A percentile compares a stretch with the other conserved stretches of the same genome.
These are phyloP conservation scores for Filobasidium floriforme DNA, from an alignment of 768 basidiomycete species.

Conservation along the genomic window DNA sequence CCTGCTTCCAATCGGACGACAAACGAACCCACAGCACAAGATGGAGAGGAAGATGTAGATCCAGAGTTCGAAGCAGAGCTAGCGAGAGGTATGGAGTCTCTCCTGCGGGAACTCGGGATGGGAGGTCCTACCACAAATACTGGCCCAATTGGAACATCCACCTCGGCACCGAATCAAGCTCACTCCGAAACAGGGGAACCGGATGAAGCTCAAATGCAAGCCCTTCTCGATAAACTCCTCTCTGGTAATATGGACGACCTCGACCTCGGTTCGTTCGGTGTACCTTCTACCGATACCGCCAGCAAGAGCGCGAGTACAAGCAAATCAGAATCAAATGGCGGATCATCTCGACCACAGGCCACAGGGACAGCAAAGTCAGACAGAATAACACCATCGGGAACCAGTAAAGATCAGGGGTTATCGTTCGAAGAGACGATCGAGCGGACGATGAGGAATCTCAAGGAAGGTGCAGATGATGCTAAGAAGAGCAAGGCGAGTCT, in stretches of 20 bases:
- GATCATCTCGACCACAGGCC: no score
- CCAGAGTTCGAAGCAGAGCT: conserved; percentile 40
- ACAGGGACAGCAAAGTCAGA: conserved; percentile 1
- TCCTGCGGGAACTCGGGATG: conserved; percentile 33
- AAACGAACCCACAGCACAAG: not conserved
- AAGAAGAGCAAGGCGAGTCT: conserved; percentile 11
- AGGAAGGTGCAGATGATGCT: conserved; percentile 8
- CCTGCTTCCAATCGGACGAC: not conserved
- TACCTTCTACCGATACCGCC: no score
- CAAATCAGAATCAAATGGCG: no score
- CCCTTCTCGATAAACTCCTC: conserved; percentile 37
- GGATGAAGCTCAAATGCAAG: conserved; percentile 34
- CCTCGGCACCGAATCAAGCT: not conserved
- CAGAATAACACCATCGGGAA: no score
- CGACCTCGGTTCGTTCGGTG: conserved; percentile 11
- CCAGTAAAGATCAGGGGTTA: not conserved
- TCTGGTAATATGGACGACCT: conserved; percentile 35
- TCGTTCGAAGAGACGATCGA: conserved; percentile 27
- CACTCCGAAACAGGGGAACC: conserved; percentile 27
- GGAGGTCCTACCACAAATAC: no score
- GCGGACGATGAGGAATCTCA: conserved; percentile 29
- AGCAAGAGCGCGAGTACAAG: no score
- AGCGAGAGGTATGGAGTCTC: conserved; percentile 40
- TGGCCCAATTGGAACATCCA: no score
- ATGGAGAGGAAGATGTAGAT: conserved; percentile 26